phyloP scores from a whole-genome alignment of 305 asterid species.

The Fraxinus albicans region DNA sequence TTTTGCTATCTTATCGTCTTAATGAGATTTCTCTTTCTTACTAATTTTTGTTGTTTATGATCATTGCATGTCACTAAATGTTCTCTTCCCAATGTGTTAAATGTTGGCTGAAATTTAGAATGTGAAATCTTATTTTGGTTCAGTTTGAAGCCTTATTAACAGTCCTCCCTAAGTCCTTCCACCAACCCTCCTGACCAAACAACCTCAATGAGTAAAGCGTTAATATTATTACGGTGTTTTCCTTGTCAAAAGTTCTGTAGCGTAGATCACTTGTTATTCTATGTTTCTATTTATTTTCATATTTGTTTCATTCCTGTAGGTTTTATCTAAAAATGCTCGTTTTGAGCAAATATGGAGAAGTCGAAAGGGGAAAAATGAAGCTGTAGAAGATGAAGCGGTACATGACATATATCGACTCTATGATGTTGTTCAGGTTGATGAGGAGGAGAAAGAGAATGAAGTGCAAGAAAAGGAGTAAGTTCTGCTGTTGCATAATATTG shows the following conservation, averaged over 20 bases:
- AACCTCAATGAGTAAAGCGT: not conserved
- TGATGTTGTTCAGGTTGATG: constrained; percentile 79
- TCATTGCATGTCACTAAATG: not conserved
- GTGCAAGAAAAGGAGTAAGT: constrained; percentile 40
- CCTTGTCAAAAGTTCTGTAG: not conserved
- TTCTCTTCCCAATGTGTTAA: not conserved
- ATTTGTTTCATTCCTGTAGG: constrained; percentile 37
- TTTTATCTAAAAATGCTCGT: constrained; percentile 69
- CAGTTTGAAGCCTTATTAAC: not conserved
- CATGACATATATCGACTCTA: constrained; percentile 62
- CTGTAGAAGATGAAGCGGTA: constrained; percentile 43
- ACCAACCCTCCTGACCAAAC: not conserved
- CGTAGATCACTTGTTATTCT: constrained; percentile 4
- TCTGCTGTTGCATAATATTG: constrained; percentile 21
- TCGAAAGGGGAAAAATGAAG: constrained; percentile 51
- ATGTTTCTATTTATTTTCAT: not conserved
- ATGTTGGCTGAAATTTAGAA: not conserved
- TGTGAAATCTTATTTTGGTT: not conserved
- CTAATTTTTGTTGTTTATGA: not conserved
- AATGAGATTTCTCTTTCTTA: not conserved
- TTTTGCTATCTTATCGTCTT: not conserved
- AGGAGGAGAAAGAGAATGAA: constrained; percentile 46
- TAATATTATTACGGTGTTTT: not conserved
- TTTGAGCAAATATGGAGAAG: constrained; percentile 98
- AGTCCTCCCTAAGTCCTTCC: not conserved